Conservation (phyloP, 2,329 filamentous ascomycete species). For the Atkinsonella texensis region DNA sequence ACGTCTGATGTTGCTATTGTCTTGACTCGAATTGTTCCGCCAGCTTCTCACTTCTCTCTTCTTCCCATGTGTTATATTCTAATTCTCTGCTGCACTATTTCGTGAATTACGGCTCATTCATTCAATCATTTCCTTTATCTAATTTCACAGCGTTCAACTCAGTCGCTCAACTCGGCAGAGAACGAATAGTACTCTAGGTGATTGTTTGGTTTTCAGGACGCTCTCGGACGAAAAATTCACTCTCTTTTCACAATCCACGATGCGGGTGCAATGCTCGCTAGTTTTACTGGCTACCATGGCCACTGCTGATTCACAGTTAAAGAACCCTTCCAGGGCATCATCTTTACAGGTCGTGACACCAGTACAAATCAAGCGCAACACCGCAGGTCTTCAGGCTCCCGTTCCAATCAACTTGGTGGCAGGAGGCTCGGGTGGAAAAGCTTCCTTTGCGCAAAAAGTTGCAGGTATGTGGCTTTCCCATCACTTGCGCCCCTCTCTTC, state of each 20-base stretch:
- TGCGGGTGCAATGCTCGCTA: neutral
- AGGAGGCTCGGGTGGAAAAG: conserved; percentile 7
- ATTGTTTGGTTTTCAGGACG: too few species aligned
- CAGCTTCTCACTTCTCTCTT: conserved; percentile 3
- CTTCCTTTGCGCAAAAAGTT: conserved; percentile 11
- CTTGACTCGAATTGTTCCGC: neutral
- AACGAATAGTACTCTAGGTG: too few species aligned
- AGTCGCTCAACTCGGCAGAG: neutral
- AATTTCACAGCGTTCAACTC: too few species aligned
- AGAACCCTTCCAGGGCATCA: neutral
- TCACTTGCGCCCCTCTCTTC: neutral
- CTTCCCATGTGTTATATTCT: neutral
- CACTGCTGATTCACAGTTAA: neutral
- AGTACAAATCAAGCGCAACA: conserved; percentile 12
- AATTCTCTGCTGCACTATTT: neutral
- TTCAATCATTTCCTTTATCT: neutral
- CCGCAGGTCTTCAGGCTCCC: conserved; percentile 10
- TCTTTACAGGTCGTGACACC: conserved; percentile 5
- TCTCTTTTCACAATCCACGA: neutral
- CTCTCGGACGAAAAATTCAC: too few species aligned
- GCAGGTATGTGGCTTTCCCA: conserved; percentile 7
- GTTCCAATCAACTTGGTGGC: conserved; percentile 13
- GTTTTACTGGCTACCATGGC: neutral
- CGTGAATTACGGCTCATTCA: neutral
- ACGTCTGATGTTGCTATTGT: neutral